Evolutionary conservation across 2,329 filamentous ascomycete species (phyloP).

Genomic region (Alternaria conjuncta): DNA sequence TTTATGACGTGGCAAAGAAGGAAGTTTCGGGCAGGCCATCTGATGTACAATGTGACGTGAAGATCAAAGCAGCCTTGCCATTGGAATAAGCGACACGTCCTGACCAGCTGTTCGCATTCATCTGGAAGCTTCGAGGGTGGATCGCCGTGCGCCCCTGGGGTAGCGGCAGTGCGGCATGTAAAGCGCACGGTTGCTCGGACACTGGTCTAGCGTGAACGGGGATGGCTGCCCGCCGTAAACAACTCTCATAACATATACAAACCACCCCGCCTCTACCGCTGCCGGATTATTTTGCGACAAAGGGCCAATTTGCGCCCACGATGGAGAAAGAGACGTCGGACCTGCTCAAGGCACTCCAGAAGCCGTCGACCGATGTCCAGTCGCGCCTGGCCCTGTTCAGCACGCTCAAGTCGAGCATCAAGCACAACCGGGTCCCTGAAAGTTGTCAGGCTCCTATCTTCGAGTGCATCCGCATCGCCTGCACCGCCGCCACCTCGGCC

Average conservation of each 20-base stretch:
- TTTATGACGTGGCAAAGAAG: slow-evolving; percentile 3
- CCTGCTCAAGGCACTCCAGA: slow-evolving; percentile 61
- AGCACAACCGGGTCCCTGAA: slow-evolving; percentile 89
- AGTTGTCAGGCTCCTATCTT: slow-evolving; percentile 74
- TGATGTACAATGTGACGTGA: neutral
- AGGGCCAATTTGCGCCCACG: slow-evolving; percentile 37
- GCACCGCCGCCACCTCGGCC: slow-evolving; percentile 75
- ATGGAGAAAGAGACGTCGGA: slow-evolving; percentile 64
- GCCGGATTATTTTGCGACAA: slow-evolving; percentile 25
- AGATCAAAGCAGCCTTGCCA: neutral
- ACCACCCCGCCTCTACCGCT: slow-evolving; percentile 23
- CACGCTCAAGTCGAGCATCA: slow-evolving; percentile 83
- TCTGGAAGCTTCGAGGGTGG: slow-evolving; percentile 11
- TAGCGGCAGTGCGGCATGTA: slow-evolving; percentile 8
- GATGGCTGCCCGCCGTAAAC: slow-evolving; percentile 10
- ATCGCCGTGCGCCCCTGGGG: slow-evolving; percentile 7
- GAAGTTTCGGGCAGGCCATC: neutral
- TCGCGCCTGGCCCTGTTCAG: slow-evolving; percentile 61
- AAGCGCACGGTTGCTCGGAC: slow-evolving; percentile 20
- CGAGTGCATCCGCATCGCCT: slow-evolving; percentile 78
- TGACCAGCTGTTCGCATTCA: neutral
- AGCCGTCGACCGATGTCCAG: slow-evolving; percentile 67
- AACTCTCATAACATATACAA: slow-evolving; percentile 18
- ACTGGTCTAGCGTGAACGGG: slow-evolving; percentile 14
- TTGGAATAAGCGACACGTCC: neutral